A percentile compares a stretch with the other conserved stretches of the same genome.
Evolutionary conservation across 164 flowering plant species (phyloP).

Genomic region (Aristolochia contorta): DNA sequence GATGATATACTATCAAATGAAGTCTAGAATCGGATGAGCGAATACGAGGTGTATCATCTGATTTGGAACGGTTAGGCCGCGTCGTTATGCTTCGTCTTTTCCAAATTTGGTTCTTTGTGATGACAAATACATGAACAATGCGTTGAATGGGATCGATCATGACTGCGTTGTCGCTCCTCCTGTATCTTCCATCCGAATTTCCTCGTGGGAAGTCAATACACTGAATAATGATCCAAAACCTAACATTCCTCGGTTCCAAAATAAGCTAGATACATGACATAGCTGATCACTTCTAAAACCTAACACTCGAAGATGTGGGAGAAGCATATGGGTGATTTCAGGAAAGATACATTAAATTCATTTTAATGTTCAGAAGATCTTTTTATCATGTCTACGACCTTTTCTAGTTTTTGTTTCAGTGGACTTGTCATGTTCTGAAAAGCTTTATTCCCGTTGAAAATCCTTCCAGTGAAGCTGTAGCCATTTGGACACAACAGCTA

Average conservation of each 20-base stretch:
- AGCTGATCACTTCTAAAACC: neutral
- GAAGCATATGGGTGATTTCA: neutral
- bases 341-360: neutral
- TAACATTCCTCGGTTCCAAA: neutral
- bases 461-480: neutral
- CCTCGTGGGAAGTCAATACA: neutral
- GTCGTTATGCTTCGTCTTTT: too few relatives aligned
- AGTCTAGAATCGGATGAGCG: too few relatives aligned
- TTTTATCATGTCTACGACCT: neutral
- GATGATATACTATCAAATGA: too few relatives aligned
- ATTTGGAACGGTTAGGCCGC: too few relatives aligned
- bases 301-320: neutral
- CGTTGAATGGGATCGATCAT: neutral
- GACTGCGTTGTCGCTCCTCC: neutral
- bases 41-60: too few relatives aligned
- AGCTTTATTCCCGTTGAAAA: constrained; percentile 1
- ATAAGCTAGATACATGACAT: neutral
- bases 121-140: neutral
- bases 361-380: neutral
- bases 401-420: neutral
- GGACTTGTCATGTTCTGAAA: neutral
- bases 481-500: neutral
- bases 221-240: neutral
- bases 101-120: neutral
- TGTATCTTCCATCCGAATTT: neutral